These are phyloP conservation scores for Cyclospora cayetanensis DNA, from an alignment of 169 alveolate genomes.

Conservation along the genomic window DNA sequence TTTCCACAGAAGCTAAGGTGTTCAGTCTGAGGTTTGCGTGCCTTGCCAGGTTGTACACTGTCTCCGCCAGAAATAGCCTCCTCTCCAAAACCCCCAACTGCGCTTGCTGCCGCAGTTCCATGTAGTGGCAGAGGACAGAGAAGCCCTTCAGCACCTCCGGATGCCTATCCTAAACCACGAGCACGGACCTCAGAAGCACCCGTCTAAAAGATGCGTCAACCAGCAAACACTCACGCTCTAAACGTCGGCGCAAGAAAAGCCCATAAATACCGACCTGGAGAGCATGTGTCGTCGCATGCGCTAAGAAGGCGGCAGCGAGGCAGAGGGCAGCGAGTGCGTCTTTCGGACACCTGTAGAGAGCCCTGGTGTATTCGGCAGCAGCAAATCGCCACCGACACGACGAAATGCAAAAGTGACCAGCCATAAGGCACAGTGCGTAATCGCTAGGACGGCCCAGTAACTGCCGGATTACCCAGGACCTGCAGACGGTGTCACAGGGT, in stretches of 20 bases:
- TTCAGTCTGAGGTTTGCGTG: no score
- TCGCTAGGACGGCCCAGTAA: constrained; percentile 75
- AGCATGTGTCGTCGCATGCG: constrained; percentile 74
- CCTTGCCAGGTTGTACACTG: constrained; percentile 49
- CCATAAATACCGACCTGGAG: constrained; percentile 67
- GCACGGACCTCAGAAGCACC: background rate
- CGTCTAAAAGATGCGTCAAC: background rate
- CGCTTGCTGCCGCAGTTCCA: constrained; percentile 21
- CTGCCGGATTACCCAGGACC: constrained; percentile 82
- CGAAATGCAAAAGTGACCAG: constrained; percentile 80
- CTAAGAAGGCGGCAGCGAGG: constrained; percentile 78
- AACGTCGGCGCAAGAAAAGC: background rate
- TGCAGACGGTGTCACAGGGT: background rate
- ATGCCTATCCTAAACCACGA: constrained; percentile 17
- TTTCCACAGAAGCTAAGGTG: no score
- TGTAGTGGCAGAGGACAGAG: constrained; percentile 19
- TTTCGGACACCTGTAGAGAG: constrained; percentile 73
- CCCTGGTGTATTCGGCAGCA: constrained; percentile 79
- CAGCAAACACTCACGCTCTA: no score
- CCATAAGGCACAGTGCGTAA: constrained; percentile 77
- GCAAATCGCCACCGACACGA: constrained; percentile 83
- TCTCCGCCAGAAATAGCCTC: constrained; percentile 20
- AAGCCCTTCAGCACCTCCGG: constrained; percentile 51
- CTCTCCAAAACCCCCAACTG: no score
- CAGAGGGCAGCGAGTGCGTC: constrained; percentile 79